These are phyloP conservation scores for Quercus tomentella DNA, from an alignment of 331 rosid genomes.

Conservation along the genomic window DNA sequence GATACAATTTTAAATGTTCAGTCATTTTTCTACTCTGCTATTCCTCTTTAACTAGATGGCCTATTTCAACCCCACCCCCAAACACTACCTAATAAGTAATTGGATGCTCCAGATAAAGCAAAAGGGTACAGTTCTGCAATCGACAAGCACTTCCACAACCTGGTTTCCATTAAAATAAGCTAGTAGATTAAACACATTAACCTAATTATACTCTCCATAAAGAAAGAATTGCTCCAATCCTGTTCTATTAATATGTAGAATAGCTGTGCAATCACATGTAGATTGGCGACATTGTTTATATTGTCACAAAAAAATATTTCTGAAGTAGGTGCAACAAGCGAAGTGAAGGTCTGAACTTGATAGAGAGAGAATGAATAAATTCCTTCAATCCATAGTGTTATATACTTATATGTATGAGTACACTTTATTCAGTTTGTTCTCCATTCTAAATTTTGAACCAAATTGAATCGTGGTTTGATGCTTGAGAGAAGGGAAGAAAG, in stretches of 20 bases:
- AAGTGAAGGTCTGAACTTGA: too few relatives aligned
- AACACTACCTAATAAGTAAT: too few relatives aligned
- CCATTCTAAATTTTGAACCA: too few relatives aligned
- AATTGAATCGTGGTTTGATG: too few relatives aligned
- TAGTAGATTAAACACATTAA: not conserved
- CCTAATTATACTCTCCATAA: not conserved
- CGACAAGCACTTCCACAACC: not conserved
- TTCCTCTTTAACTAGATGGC: not conserved
- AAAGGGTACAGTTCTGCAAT: not conserved
- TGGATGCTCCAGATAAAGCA: not conserved
- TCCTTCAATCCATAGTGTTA: too few relatives aligned
- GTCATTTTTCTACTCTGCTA: not conserved
- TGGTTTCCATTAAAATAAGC: not conserved
- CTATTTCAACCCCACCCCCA: too few relatives aligned
- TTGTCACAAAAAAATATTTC: not conserved
- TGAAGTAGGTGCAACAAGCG: too few relatives aligned
- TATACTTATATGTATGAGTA: too few relatives aligned
- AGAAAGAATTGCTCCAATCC: not conserved
- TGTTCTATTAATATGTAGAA: not conserved
- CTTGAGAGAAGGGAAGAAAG: too few relatives aligned
- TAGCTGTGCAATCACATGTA: not conserved
- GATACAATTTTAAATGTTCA: not conserved
- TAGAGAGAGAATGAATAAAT: too few relatives aligned
- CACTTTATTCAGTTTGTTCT: too few relatives aligned
- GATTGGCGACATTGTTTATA: not conserved